A percentile compares a stretch with the other conserved stretches of the same genome.
phyloP scores from a whole-genome alignment of 306 rosid species.

The Cicer arietinum region DNA sequence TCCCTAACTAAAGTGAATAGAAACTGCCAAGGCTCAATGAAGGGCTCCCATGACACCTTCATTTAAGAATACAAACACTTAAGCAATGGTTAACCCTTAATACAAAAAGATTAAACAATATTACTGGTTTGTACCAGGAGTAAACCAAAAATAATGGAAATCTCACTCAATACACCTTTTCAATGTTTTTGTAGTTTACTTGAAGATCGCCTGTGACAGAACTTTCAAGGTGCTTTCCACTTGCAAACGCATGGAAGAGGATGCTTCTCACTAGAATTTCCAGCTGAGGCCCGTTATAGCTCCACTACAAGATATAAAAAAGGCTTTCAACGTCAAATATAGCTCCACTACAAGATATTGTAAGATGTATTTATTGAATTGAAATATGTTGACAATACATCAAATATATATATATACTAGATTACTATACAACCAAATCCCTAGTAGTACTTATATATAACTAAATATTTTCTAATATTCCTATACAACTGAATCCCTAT shows the following conservation, averaged over 20 bases:
- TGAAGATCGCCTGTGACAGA: constrained; percentile 62
- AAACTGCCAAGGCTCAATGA: constrained; percentile 92
- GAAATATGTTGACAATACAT: no score
- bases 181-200: constrained; percentile 83
- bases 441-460: no score
- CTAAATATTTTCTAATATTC: no score
- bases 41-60: constrained; percentile 95
- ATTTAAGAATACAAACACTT: constrained; percentile 41
- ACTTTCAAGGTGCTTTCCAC: constrained; percentile 61
- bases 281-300: constrained; percentile 81
- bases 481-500: no score
- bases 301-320: constrained; percentile 66
- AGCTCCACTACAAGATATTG: no score
- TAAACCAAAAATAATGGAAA: not conserved
- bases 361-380: no score
- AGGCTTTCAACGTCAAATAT: not conserved
- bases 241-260: constrained; percentile 54
- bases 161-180: constrained; percentile 61
- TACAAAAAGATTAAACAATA: not conserved
- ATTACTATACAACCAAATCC: no score
- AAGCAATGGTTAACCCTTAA: constrained; percentile 30
- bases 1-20: constrained; percentile 61
- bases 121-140: not conserved
- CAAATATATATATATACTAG: no score
- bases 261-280: constrained; percentile 71